Conservation (phyloP, 768 basidiomycete genomes). For the Phanerochaete sordida region DNA sequence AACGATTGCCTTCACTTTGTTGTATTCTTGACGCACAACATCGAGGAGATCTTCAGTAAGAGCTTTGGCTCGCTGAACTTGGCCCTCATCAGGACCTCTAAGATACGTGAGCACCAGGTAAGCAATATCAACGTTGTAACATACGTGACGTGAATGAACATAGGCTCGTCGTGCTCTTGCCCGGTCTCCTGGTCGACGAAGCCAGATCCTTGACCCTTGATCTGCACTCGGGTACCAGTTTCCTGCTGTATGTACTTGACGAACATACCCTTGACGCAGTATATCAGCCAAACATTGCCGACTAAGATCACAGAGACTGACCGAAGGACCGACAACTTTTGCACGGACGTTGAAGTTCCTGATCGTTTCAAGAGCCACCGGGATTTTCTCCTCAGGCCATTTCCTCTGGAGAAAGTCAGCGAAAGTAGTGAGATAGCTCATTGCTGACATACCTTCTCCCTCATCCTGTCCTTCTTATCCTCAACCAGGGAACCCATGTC, state of each 20-base stretch:
- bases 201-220: slow-evolving; percentile 92
- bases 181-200: slow-evolving; percentile 93
- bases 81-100: slow-evolving; percentile 82
- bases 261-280: slow-evolving; percentile 70
- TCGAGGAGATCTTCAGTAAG: slow-evolving; percentile 86
- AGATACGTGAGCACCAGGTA: background rate
- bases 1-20: slow-evolving; percentile 64
- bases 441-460: slow-evolving; percentile 52
- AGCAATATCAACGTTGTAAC: slow-evolving; percentile 25
- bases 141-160: slow-evolving; percentile 90
- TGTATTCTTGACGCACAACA: slow-evolving; percentile 86
- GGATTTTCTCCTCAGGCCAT: slow-evolving; percentile 97
- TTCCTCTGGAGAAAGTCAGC: slow-evolving; percentile 58
- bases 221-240: slow-evolving; percentile 94
- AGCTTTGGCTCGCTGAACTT: slow-evolving; percentile 83
- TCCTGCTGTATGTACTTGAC: slow-evolving; percentile 98
- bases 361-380: slow-evolving; percentile 84
- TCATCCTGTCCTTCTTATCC: slow-evolving; percentile 64
- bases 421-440: background rate
- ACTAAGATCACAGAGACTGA: slow-evolving; percentile 33
- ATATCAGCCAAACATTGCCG: background rate
- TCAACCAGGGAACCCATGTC: slow-evolving; percentile 82
- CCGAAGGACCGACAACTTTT: slow-evolving; percentile 94
- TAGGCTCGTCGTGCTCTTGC: slow-evolving; percentile 81
- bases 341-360: slow-evolving; percentile 97